These are phyloP conservation scores for Simmondsia chinensis DNA, from an alignment of 148 eudicot species.

Conservation along the genomic window DNA sequence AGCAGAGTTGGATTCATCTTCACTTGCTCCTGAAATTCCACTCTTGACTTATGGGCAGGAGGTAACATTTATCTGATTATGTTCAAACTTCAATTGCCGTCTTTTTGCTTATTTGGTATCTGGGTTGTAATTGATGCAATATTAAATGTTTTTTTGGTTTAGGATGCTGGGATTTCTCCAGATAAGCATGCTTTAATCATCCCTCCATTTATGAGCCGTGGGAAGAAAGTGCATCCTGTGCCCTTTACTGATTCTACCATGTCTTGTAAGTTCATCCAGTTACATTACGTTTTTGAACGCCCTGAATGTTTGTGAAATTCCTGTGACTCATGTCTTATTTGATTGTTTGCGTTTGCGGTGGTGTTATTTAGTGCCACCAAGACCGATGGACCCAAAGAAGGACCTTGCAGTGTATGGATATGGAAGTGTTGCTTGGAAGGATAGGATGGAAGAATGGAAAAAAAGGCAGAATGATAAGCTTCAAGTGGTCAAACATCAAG, in stretches of 20 bases:
- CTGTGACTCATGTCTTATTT: background rate
- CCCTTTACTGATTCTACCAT: conserved; percentile 41
- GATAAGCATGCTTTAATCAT: conserved; percentile 68
- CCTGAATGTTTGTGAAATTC: background rate
- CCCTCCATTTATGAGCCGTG: conserved; percentile 48
- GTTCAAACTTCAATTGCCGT: background rate
- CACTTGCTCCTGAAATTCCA: conserved; percentile 38
- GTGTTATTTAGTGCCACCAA: conserved; percentile 48
- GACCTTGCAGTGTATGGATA: conserved; percentile 85
- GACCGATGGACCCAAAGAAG: conserved; percentile 86
- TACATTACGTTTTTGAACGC: background rate
- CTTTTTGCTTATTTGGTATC: background rate
- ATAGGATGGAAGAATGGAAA: conserved; percentile 91
- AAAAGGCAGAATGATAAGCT: conserved; percentile 64
- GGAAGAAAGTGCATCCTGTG: conserved; percentile 39
- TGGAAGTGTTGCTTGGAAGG: conserved; percentile 98
- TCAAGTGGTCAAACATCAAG: conserved; percentile 66
- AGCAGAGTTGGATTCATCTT: conserved; percentile 38
- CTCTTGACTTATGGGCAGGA: conserved; percentile 73
- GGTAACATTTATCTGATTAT: conserved; percentile 27
- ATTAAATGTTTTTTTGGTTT: conserved; percentile 4
- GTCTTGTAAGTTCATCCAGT: conserved; percentile 40
- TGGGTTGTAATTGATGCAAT: background rate
- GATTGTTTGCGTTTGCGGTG: background rate
- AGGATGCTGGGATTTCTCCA: conserved; percentile 65